Evolutionary conservation across 1,139 yeast genomes (phyloP), one percentile per base, ranked within the genome.

Genomic region (Pichia sp.): DNA sequence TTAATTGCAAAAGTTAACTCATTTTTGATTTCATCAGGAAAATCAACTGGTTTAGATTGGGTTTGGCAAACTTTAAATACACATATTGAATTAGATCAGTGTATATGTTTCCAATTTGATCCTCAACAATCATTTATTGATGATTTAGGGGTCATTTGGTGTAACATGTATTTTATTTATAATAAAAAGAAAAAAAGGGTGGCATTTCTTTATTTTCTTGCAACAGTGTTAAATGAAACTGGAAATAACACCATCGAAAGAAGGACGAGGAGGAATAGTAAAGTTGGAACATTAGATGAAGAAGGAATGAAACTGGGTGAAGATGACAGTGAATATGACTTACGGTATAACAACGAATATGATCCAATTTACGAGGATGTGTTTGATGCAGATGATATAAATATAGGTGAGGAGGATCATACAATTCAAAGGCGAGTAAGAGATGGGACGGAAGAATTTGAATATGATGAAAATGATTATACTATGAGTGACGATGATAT

Each of bases 111-210:
- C 61, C 84, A 82, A 55, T 80, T 85, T 58, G 82, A 78, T 48
- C 95, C 96, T 2, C 78, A 87, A 11, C 89, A 85, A 54, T 82
- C 87, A 43, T 82, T 87, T 37, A 70, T 87, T 32, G 82, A 85
- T 53, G 86, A 80, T 69, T 80, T 70, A 63, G 90, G 86, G 41
- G 77, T 83, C 1, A 70, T 85, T 66, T 92, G 98, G 98, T 83
- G 92, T 35, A 73, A 82, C 60, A 87, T 87, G 73, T 92, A 95
- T 84, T 92, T 92, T 63, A 80, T 92, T 43, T 89, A 86, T 66
- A 92, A 87, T 66, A 89, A 87, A 64, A 85, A 87, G 59, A 79
- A 85, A 65, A 92, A 90, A 67, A 75, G 97, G 52, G 97, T 92
- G 4, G 87, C 95, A 1, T 92, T 85, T 60, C 64, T 92, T 29